Evolutionary conservation across 768 basidiomycete genomes (phyloP).

Genomic region (Mrakia frigida): DNA sequence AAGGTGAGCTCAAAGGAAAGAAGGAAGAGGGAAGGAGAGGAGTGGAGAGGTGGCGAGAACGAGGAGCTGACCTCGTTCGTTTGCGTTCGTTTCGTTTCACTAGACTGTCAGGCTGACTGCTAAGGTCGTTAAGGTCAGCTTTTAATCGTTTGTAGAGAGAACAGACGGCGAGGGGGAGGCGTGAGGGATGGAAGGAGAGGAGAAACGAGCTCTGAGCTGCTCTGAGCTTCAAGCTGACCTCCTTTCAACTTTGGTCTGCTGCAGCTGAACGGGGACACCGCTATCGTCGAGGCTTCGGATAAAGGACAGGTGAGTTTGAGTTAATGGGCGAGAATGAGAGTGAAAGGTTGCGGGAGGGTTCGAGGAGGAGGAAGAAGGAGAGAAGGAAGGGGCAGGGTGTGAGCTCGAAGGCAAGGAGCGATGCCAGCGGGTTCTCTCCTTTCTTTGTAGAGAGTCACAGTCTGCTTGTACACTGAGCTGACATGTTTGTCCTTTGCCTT

Average conservation of each 20-base stretch:
- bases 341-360: too few relatives aligned
- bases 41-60: too few relatives aligned
- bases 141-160: neutral
- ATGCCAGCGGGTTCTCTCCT: too few relatives aligned
- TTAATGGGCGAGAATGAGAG: too few relatives aligned
- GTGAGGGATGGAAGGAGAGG: neutral
- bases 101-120: constrained; percentile 58
- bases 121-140: constrained; percentile 55
- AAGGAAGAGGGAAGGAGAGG: too few relatives aligned
- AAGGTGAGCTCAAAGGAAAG: neutral
- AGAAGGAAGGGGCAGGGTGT: neutral
- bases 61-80: too few relatives aligned
- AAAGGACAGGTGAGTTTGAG: constrained; percentile 56
- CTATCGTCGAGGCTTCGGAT: constrained; percentile 63
- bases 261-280: constrained; percentile 49
- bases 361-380: neutral
- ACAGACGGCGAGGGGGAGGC: neutral
- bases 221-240: too few relatives aligned
- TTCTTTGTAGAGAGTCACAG: too few relatives aligned
- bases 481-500: neutral
- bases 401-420: neutral
- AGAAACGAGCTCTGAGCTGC: too few relatives aligned
- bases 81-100: neutral
- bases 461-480: neutral
- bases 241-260: neutral